Evolutionary conservation across 169 alveolate genomes (phyloP), one percentile per base, ranked within the genome.

Genomic region (Plasmodium fragile): DNA sequence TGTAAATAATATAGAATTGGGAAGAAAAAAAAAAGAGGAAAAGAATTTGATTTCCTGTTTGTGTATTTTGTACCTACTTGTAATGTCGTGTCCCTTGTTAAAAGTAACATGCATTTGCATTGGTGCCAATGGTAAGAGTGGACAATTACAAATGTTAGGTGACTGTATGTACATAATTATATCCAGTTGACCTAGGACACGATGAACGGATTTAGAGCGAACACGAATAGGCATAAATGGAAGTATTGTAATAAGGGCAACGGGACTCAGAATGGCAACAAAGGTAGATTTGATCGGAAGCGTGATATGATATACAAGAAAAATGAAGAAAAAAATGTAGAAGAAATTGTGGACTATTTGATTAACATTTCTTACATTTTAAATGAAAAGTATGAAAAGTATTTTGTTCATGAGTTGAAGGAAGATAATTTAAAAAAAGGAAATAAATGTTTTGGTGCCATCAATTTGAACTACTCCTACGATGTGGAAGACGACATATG

Each of bases 401-500:
- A 91, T 69, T 80, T 91, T 80, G 92, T 80, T 11, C 73, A 80
- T 39, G 94, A 91, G 55, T 10, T 91, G 49, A 91, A 32, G 41
- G 94, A 91, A 32, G 94, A 91, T n/a, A 91, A 91, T 49, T 28
- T 91, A 91, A 91, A 81, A 70, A 91, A 91, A 81, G 92, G 92
- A 0, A 80, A 80, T 25, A 70, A 80, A 49, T 18, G 22, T 10
- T 91, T 91, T 91, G 71, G 59, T 6, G 69, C 36, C 13, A 81
- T 91, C 25, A 65, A 79, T 70, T 91, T 91, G 43, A 82, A 65
- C 13, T 18, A 43, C 75, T 69, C 92, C 1, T 89, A 65, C 71
- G 36, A 59, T 69, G 49, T 91, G 16, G 94, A 91, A 41, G 94
- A 91, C 34, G 94, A 91, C 36, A 80, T 91, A 81, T 28, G 94